Percentiles rank a stretch among this genome's conserved stretches.
Conservation (phyloP, 495 filamentous ascomycete genomes). For the Stereocaulon alpinum region DNA sequence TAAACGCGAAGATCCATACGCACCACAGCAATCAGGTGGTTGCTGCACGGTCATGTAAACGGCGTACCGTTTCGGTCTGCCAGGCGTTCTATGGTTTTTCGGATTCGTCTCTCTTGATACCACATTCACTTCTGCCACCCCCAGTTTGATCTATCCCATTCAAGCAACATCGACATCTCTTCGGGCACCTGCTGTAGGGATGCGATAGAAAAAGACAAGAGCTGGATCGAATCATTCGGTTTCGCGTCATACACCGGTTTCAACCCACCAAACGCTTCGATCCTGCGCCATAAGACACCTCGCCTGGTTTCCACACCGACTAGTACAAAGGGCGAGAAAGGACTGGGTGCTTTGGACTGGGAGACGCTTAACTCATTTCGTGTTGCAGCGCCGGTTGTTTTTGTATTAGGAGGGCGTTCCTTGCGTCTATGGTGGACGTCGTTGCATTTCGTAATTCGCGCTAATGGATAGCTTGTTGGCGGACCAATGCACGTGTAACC, state of each 20-base stretch:
- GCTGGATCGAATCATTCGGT: constrained; percentile 2
- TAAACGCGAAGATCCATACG: constrained; percentile 81
- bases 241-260: background rate
- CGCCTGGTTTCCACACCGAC: background rate
- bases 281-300: background rate
- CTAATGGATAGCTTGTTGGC: constrained; percentile 5
- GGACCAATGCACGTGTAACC: constrained; percentile 5
- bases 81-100: constrained; percentile 13
- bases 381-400: background rate
- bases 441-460: constrained; percentile 2
- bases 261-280: background rate
- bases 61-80: background rate
- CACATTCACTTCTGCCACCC: background rate
- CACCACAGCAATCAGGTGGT: constrained; percentile 76
- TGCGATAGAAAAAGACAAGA: constrained; percentile 3
- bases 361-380: background rate
- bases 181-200: background rate
- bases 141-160: background rate
- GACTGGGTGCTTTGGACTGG: background rate
- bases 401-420: background rate
- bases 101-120: constrained; percentile 2
- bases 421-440: constrained; percentile 1
- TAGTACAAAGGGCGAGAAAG: background rate
- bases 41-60: constrained; percentile 92
- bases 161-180: background rate